These are phyloP conservation scores for Candida palmyrensis DNA, from an alignment of 805 yeast genomes.

Conservation along the genomic window DNA sequence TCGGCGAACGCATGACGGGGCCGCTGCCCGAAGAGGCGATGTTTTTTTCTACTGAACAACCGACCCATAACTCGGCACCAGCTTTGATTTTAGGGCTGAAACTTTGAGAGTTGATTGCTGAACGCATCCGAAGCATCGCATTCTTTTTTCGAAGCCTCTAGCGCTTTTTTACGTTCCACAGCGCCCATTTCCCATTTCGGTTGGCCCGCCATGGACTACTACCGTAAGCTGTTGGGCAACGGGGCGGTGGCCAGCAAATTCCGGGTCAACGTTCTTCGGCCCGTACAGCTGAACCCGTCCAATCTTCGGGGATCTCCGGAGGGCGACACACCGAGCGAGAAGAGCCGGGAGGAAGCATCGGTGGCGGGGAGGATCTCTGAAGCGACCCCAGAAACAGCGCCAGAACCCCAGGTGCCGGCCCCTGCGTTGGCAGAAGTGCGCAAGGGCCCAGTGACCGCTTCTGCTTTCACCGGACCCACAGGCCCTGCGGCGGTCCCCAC, in stretches of 20 bases:
- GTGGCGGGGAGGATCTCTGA: too few species aligned
- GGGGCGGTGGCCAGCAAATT: slow-evolving; percentile 35
- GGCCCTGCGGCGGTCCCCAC: slow-evolving; percentile 10
- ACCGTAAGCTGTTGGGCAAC: slow-evolving; percentile 34
- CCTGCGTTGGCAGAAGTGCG: background rate
- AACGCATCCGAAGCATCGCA: too few species aligned
- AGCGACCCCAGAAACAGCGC: background rate
- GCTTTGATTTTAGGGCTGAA: too few species aligned
- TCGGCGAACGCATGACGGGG: background rate
- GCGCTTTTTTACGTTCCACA: background rate
- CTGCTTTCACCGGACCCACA: slow-evolving; percentile 3
- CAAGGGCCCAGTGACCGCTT: slow-evolving; percentile 7
- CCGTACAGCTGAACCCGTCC: slow-evolving; percentile 15
- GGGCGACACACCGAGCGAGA: slow-evolving; percentile 3
- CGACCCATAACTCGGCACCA: too few species aligned
- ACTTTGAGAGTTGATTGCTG: too few species aligned
- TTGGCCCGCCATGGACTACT: slow-evolving; percentile 25
- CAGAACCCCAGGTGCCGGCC: background rate
- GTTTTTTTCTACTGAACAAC: background rate
- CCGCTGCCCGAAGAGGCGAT: background rate
- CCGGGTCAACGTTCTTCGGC: slow-evolving; percentile 14
- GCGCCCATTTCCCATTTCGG: background rate
- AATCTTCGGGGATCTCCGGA: slow-evolving; percentile 9
- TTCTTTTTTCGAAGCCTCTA: background rate
- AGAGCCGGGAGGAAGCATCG: too few species aligned